Evolutionary conservation across 495 filamentous ascomycete genomes (phyloP).

Genomic region (Tuber melanosporum): DNA sequence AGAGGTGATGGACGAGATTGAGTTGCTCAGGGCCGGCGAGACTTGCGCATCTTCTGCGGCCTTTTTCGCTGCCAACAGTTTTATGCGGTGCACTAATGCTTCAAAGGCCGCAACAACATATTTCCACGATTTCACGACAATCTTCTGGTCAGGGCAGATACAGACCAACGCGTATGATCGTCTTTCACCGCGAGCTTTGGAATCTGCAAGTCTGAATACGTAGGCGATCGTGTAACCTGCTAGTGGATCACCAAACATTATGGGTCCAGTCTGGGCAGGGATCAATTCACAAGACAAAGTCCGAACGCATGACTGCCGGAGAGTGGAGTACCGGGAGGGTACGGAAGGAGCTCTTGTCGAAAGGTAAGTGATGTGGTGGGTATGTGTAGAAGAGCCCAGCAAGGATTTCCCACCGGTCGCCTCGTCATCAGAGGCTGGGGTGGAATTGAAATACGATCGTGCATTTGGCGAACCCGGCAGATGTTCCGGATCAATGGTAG

Average conservation of each 20-base stretch:
- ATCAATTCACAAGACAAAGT: slow-evolving; percentile 80
- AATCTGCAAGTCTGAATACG: slow-evolving; percentile 81
- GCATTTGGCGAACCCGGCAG: slow-evolving; percentile 46
- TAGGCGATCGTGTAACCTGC: slow-evolving; percentile 88
- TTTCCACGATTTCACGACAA: slow-evolving; percentile 67
- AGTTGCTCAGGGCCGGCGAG: slow-evolving; percentile 40
- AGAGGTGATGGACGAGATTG: slow-evolving; percentile 33
- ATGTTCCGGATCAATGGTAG: slow-evolving; percentile 44
- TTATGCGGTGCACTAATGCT: slow-evolving; percentile 67
- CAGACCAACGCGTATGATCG: slow-evolving; percentile 83
- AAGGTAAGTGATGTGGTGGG: slow-evolving; percentile 77
- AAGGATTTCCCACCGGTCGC: slow-evolving; percentile 36
- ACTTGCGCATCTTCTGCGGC: slow-evolving; percentile 54
- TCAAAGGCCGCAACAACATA: slow-evolving; percentile 70
- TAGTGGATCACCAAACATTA: slow-evolving; percentile 77
- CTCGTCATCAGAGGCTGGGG: slow-evolving; percentile 48
- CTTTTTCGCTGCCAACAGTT: slow-evolving; percentile 53
- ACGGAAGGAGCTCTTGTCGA: slow-evolving; percentile 73
- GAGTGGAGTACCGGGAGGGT: slow-evolving; percentile 70
- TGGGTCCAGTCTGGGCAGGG: slow-evolving; percentile 66
- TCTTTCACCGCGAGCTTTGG: slow-evolving; percentile 77
- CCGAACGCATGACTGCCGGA: slow-evolving; percentile 78
- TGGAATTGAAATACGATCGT: slow-evolving; percentile 45
- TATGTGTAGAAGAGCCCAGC: slow-evolving; percentile 50
- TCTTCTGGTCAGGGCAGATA: slow-evolving; percentile 63